Percentiles rank a stretch among this genome's conserved stretches.
phyloP scores from a whole-genome alignment of 192 early-diverging fungal species.

The Umbelopsis sp. region DNA sequence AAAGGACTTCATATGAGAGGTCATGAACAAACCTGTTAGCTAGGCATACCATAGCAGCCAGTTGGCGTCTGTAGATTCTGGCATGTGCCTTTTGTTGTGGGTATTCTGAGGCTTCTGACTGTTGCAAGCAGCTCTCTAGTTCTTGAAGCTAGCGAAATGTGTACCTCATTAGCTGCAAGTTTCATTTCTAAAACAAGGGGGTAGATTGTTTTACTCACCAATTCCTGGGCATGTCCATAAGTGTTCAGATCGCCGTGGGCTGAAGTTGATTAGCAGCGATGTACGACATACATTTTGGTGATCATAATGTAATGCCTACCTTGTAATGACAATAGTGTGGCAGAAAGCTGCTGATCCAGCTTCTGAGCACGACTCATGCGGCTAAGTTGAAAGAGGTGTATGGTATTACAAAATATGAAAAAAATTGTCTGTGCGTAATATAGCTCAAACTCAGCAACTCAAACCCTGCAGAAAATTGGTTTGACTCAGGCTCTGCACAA shows the following conservation, averaged over 20 bases:
- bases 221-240: slow-evolving; percentile 6
- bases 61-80: neutral
- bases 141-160: neutral
- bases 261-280: neutral
- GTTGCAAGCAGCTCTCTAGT: neutral
- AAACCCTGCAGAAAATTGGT: slow-evolving; percentile 9
- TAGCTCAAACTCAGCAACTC: slow-evolving; percentile 3
- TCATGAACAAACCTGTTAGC: neutral
- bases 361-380: neutral
- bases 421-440: slow-evolving; percentile 5
- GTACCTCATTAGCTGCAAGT: neutral
- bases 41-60: neutral
- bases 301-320: neutral
- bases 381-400: neutral
- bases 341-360: neutral
- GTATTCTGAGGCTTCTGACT: slow-evolving; percentile 4
- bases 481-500: neutral
- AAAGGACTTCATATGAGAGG: neutral
- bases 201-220: neutral
- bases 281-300: too few relatives aligned
- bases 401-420: neutral
- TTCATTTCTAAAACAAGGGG: slow-evolving; percentile 8
- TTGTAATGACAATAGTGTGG: neutral
- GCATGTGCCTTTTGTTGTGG: neutral
- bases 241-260: neutral